Evolutionary conservation across 2,329 filamentous ascomycete species (phyloP).

Genomic region (Phialocephala sp.): DNA sequence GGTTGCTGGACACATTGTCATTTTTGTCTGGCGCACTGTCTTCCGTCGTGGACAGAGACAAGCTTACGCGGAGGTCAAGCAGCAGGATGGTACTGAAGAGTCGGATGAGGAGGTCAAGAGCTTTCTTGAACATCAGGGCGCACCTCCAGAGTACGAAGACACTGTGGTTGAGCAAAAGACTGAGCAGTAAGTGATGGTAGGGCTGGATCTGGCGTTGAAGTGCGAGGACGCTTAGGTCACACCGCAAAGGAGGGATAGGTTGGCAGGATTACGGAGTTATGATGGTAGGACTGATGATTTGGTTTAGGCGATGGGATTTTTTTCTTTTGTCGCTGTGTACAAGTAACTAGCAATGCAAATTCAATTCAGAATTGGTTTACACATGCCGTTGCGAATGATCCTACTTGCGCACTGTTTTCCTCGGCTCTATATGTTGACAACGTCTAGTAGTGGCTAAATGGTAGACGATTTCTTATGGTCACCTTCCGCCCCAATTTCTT

Average conservation of each 20-base stretch:
- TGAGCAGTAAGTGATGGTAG: neutral
- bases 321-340: neutral
- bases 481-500: too few relatives aligned
- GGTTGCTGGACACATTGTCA: slow-evolving; percentile 65
- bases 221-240: neutral
- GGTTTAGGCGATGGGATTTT: neutral
- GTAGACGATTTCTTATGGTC: too few relatives aligned
- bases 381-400: too few relatives aligned
- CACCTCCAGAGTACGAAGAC: slow-evolving; percentile 41
- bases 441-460: too few relatives aligned
- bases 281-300: slow-evolving; percentile 4
- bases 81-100: slow-evolving; percentile 30
- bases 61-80: slow-evolving; percentile 33
- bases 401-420: too few relatives aligned
- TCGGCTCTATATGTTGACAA: too few relatives aligned
- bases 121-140: slow-evolving; percentile 36
- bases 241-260: neutral
- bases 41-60: slow-evolving; percentile 50
- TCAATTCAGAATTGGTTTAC: neutral
- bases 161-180: slow-evolving; percentile 33
- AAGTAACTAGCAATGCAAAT: neutral
- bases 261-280: neutral
- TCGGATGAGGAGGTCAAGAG: slow-evolving; percentile 36
- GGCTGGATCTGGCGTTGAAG: neutral
- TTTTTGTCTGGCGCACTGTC: slow-evolving; percentile 63